A percentile compares a stretch with the other conserved stretches of the same genome.
These are phyloP conservation scores for Penstemon barbatus DNA, from an alignment of 257 asterid genomes.

Conservation along the genomic window DNA sequence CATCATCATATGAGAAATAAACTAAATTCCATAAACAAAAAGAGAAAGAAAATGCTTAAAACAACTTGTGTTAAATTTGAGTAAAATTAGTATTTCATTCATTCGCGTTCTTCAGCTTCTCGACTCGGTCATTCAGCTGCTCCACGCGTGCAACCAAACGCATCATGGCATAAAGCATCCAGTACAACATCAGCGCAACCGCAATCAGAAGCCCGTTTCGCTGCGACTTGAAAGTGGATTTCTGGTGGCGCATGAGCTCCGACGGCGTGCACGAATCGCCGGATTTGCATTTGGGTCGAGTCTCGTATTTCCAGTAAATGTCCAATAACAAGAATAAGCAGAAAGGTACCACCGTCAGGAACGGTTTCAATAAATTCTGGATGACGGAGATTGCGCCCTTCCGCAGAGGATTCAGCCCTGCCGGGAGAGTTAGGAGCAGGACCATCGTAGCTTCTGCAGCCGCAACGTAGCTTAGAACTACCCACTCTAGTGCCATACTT, in stretches of 20 bases:
- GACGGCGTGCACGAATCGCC: conserved; percentile 35
- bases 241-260: conserved; percentile 53
- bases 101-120: conserved; percentile 29
- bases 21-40: too few species aligned
- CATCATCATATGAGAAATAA: too few species aligned
- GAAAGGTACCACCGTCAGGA: conserved; percentile 49
- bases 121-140: conserved; percentile 41
- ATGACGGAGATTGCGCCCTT: conserved; percentile 43
- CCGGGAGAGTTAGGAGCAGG: conserved; percentile 43
- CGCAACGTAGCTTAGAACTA: conserved; percentile 45
- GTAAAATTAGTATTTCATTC: too few species aligned
- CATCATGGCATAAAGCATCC: conserved; percentile 52
- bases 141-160: conserved; percentile 43
- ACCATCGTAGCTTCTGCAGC: conserved; percentile 55
- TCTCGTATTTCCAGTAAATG: conserved; percentile 64
- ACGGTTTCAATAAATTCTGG: conserved; percentile 43
- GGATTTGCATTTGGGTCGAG: conserved; percentile 41
- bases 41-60: too few species aligned
- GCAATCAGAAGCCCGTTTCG: conserved; percentile 53
- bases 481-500: conserved; percentile 67
- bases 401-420: conserved; percentile 37
- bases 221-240: conserved; percentile 48
- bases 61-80: too few species aligned
- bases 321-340: conserved; percentile 48
- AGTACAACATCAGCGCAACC: conserved; percentile 43